These are phyloP conservation scores for Phoenix roebelenii DNA, from an alignment of 176 grass and related monocot species.

Conservation along the genomic window DNA sequence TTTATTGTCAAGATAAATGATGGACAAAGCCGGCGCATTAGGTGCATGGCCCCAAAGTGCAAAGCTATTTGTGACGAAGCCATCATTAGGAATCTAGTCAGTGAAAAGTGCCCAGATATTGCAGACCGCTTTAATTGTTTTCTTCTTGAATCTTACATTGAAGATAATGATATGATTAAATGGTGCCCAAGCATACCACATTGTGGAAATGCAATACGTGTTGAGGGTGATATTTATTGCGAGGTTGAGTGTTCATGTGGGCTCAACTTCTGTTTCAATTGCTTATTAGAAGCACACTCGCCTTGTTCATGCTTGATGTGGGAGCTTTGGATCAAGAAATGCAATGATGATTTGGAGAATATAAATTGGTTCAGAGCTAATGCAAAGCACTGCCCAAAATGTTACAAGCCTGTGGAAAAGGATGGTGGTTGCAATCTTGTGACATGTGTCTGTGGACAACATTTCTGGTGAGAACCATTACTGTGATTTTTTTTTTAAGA, in stretches of 20 bases:
- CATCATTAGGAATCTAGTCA: constrained; percentile 19
- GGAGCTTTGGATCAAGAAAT: constrained; percentile 35
- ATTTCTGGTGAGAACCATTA: constrained; percentile 22
- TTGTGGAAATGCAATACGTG: constrained; percentile 35
- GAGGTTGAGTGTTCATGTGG: constrained; percentile 47
- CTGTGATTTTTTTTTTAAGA: neutral
- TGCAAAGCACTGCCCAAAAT: constrained; percentile 51
- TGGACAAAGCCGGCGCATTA: constrained; percentile 33
- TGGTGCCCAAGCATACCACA: constrained; percentile 51
- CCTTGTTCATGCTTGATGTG: constrained; percentile 43
- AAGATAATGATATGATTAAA: constrained; percentile 39
- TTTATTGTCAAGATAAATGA: constrained; percentile 21
- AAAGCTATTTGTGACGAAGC: constrained; percentile 34
- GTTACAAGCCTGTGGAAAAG: constrained; percentile 40
- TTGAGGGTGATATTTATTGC: constrained; percentile 15
- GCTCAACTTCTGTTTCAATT: constrained; percentile 49
- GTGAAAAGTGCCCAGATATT: constrained; percentile 23
- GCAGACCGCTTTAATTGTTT: constrained; percentile 33
- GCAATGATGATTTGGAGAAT: constrained; percentile 16
- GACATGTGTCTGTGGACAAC: constrained; percentile 22
- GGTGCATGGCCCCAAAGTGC: constrained; percentile 45
- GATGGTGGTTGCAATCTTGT: constrained; percentile 30
- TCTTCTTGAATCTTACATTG: constrained; percentile 43
- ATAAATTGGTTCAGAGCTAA: constrained; percentile 39
- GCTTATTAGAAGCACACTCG: constrained; percentile 27